Evolutionary conservation across 1,284 basidiomycete species (phyloP).

Genomic region (Cryptococcus deneoformans): DNA sequence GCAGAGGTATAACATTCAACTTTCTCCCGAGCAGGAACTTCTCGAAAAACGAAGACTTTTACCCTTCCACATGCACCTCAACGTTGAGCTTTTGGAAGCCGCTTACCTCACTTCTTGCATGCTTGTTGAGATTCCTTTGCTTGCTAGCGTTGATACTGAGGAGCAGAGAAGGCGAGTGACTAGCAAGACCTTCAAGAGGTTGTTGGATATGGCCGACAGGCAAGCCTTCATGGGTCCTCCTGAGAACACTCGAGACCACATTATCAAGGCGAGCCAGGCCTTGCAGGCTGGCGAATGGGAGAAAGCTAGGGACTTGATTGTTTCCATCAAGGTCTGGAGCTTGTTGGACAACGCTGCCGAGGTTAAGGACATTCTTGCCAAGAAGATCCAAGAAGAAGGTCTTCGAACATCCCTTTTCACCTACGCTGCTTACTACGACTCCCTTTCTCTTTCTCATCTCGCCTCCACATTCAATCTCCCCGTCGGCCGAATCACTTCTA

Average conservation of each 20-base stretch:
- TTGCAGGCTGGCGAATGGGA: slow-evolving; percentile 98
- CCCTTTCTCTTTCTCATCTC: slow-evolving; percentile 81
- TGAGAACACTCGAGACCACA: slow-evolving; percentile 97
- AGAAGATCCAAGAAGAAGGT: slow-evolving; percentile 97
- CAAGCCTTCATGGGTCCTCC: slow-evolving; percentile 98
- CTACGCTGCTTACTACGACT: slow-evolving; percentile 93
- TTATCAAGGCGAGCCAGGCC: slow-evolving; percentile 98
- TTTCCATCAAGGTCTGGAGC: slow-evolving; percentile 97
- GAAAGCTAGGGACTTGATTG: slow-evolving; percentile 85
- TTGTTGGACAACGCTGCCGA: slow-evolving; percentile 83
- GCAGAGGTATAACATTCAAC: slow-evolving; percentile 73
- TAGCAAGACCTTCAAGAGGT: slow-evolving; percentile 90
- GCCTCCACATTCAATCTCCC: slow-evolving; percentile 84
- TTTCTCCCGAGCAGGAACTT: slow-evolving; percentile 94
- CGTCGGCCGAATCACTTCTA: slow-evolving; percentile 75
- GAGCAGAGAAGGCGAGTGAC: slow-evolving; percentile 89
- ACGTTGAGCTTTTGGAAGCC: slow-evolving; percentile 95
- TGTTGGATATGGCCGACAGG: slow-evolving; percentile 95
- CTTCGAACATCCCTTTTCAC: slow-evolving; percentile 97
- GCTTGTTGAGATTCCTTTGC: slow-evolving; percentile 94
- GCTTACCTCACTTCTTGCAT: slow-evolving; percentile 98
- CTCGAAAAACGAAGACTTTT: slow-evolving; percentile 93
- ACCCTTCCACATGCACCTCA: slow-evolving; percentile 99
- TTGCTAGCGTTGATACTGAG: slow-evolving; percentile 91
- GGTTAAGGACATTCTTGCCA: slow-evolving; percentile 94